These are phyloP conservation scores for Inga laurina DNA, from an alignment of 306 rosid genomes.

Conservation along the genomic window DNA sequence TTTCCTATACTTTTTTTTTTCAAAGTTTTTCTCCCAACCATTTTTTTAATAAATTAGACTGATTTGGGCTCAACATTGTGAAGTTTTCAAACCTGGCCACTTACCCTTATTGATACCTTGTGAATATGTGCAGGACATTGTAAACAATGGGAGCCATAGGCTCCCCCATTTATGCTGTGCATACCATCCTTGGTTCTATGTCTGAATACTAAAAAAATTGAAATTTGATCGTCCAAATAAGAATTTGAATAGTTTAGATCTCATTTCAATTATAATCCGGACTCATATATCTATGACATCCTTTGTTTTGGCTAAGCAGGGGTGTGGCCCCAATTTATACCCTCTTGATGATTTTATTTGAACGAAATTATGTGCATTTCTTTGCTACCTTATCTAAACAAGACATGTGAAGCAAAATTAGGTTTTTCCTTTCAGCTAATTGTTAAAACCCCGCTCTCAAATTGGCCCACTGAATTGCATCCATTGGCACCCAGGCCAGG, in stretches of 20 bases:
- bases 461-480: too few species aligned
- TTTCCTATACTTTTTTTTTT: background rate
- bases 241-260: background rate
- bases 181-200: constrained; percentile 56
- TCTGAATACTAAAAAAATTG: background rate
- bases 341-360: constrained; percentile 74
- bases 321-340: constrained; percentile 85
- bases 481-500: too few species aligned
- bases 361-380: constrained; percentile 34
- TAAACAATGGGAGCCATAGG: constrained; percentile 87
- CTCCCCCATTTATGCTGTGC: constrained; percentile 85
- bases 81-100: background rate
- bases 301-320: constrained; percentile 86
- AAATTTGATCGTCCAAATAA: background rate
- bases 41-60: background rate
- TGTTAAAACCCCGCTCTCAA: too few species aligned
- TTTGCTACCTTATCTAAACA: constrained; percentile 79
- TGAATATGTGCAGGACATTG: constrained; percentile 21
- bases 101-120: background rate
- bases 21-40: background rate
- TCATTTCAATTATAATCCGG: background rate
- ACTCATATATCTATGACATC: constrained; percentile 42
- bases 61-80: background rate
- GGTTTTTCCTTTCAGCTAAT: background rate
- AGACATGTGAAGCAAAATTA: constrained; percentile 82